Base-by-base conservation (phyloP, 495 filamentous ascomycete genomes). In the Sordaria brevicollis region DNA sequence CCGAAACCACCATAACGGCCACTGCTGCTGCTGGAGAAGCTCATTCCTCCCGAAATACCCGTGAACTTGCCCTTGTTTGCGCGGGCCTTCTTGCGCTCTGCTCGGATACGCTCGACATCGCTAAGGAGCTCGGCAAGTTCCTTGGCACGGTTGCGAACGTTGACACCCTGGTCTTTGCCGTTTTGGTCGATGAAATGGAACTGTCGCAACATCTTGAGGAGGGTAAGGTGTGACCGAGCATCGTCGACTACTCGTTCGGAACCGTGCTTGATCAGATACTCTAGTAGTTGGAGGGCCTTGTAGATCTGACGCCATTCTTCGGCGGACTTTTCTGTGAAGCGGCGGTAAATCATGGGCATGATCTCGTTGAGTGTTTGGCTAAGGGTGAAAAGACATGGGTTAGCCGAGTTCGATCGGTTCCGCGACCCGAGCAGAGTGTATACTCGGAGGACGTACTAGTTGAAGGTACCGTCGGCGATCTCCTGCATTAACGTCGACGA, bases 281-380 rank as follows among this genome's bases (percentile, higher is more conserved):
- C 95, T 74, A 99, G 89, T 33, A 99, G 86, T 83, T 98, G 95
- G 25, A 99, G 91, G 65, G 89, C 89, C 86, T 99, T 99, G 84
- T 98, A 99, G 71, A 98, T 99, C 79, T 99, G 95, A 72, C 96
- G 89, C 95, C 95, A 99, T 80, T 99, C 95, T 78, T 99, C 95
- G 57, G 96, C 93, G 21, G 92, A 86, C 82, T 99, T 99, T 78
- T 99, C 95, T 68, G 95, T 99, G 76, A 99, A 99, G 65, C 95
- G 91, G 77, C 96, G 96, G 84, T 99, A 99, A 74, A 99, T 97
- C 92, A 99, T 92, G 65, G 95, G 95, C 95, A 99, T 99, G 77
- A 99, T 98, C 80, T 99, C 95, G 78, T 97, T 98, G 37, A 99
- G 91, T 43, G 93, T 86, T 88, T 97, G 93, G 77, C 95, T 99